Conservation (phyloP, 208 protist species). For the Angomonas deanei region DNA sequence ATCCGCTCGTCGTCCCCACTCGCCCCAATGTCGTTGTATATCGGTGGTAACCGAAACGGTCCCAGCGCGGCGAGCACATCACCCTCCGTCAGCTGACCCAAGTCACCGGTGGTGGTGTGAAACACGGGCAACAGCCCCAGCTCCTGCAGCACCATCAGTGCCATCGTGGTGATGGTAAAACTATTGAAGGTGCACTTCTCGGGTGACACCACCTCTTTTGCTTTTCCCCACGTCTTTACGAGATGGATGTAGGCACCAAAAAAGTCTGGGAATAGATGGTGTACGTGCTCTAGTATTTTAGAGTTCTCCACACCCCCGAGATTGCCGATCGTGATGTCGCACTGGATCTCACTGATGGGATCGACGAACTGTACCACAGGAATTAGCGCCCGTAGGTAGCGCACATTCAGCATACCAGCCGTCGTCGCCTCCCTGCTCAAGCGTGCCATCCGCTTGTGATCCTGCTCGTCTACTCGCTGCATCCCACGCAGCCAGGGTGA, state of each 20-base stretch:
- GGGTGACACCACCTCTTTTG: slow-evolving; percentile 72
- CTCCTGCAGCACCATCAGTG: slow-evolving; percentile 89
- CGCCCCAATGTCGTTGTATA: slow-evolving; percentile 63
- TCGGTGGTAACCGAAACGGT: slow-evolving; percentile 50
- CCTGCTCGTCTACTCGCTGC: slow-evolving; percentile 46
- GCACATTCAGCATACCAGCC: slow-evolving; percentile 78
- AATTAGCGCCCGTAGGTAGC: slow-evolving; percentile 72
- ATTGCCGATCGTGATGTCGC: slow-evolving; percentile 88
- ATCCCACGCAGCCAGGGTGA: slow-evolving; percentile 79
- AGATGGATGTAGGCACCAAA: slow-evolving; percentile 82
- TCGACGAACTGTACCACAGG: slow-evolving; percentile 85
- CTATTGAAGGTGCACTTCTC: slow-evolving; percentile 84
- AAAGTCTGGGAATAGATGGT: slow-evolving; percentile 72
- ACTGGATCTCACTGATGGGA: slow-evolving; percentile 61
- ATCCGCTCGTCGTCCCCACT: slow-evolving; percentile 74
- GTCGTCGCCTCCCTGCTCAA: slow-evolving; percentile 66
- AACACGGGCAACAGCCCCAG: slow-evolving; percentile 81
- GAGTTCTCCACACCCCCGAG: slow-evolving; percentile 84
- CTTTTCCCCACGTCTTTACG: slow-evolving; percentile 86
- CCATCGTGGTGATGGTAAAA: slow-evolving; percentile 88
- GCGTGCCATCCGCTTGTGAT: slow-evolving; percentile 61
- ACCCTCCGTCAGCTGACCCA: slow-evolving; percentile 66
- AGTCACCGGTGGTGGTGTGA: slow-evolving; percentile 40
- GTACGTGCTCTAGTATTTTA: slow-evolving; percentile 65
- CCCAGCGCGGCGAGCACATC: slow-evolving; percentile 45